phyloP scores from a whole-genome alignment of 2,329 filamentous ascomycete genomes.

The Ceratocystiopsis sp. region DNA sequence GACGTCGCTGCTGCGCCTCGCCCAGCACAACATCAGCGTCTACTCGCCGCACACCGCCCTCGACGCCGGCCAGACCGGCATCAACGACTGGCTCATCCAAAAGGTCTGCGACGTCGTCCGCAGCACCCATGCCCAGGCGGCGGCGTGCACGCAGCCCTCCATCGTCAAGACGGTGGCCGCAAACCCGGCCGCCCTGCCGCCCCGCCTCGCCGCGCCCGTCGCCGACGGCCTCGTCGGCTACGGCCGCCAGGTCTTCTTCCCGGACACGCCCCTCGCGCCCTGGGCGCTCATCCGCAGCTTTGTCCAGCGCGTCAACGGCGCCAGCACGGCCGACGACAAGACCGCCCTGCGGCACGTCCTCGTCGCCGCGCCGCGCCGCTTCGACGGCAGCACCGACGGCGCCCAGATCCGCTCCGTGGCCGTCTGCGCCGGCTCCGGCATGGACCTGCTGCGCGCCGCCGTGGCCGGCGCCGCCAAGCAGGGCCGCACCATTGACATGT shows the following conservation, averaged over 20 bases:
- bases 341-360: constrained; percentile 38
- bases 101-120: constrained; percentile 35
- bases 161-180: constrained; percentile 25
- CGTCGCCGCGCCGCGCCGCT: constrained; percentile 18
- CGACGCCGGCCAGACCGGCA: constrained; percentile 66
- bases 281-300: constrained; percentile 23
- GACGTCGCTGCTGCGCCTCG: constrained; percentile 62
- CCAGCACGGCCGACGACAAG: constrained; percentile 21
- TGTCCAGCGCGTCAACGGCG: constrained; percentile 15
- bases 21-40: constrained; percentile 76
- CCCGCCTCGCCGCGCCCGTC: constrained; percentile 19
- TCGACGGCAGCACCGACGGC: constrained; percentile 4
- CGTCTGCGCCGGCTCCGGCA: constrained; percentile 81
- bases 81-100: constrained; percentile 90
- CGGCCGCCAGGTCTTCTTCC: constrained; percentile 24
- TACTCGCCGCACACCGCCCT: constrained; percentile 94
- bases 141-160: constrained; percentile 14
- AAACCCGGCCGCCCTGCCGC: constrained; percentile 14
- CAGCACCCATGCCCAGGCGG: background rate
- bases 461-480: constrained; percentile 38
- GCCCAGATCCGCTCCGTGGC: constrained; percentile 48
- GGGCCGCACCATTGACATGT: constrained; percentile 21
- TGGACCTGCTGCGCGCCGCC: constrained; percentile 51
- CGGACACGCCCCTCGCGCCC: constrained; percentile 18
- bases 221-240: constrained; percentile 25